Conservation (phyloP, 805 yeast species). For the Ogataea degrootiae region DNA sequence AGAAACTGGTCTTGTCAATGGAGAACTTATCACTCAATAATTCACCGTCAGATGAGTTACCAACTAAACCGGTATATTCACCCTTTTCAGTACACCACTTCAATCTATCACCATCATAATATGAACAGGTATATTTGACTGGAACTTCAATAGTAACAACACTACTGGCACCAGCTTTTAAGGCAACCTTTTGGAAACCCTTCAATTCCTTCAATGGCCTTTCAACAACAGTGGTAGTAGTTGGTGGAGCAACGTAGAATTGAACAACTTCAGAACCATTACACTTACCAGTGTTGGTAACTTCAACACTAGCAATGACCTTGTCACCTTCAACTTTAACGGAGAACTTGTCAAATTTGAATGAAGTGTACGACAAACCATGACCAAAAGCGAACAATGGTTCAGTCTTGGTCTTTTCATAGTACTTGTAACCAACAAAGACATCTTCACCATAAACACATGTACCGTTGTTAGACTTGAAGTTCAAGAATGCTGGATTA, state of each 20-base stretch:
- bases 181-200: constrained; percentile 46
- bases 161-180: constrained; percentile 41
- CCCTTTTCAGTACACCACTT: constrained; percentile 52
- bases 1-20: constrained; percentile 5
- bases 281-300: constrained; percentile 43
- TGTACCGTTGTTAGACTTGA: constrained; percentile 46
- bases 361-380: constrained; percentile 58
- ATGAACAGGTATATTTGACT: constrained; percentile 48
- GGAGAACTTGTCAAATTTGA: constrained; percentile 36
- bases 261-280: constrained; percentile 56
- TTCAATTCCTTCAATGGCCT: constrained; percentile 60
- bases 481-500: constrained; percentile 53
- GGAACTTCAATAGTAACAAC: constrained; percentile 35
- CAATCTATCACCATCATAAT: constrained; percentile 43
- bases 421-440: constrained; percentile 58
- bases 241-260: constrained; percentile 41
- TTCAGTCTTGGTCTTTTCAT: constrained; percentile 44
- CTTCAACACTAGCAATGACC: constrained; percentile 31
- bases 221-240: constrained; percentile 22
- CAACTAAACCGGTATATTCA: constrained; percentile 43
- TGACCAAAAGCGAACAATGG: constrained; percentile 58
- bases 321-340: constrained; percentile 25
- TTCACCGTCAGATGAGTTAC: constrained; percentile 28
- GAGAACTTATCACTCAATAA: constrained; percentile 5
- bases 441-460: constrained; percentile 63